Evolutionary conservation across 1,139 yeast species (phyloP), one percentile per base, ranked within the genome.

Genomic region (Arxiozyma slooffiae): DNA sequence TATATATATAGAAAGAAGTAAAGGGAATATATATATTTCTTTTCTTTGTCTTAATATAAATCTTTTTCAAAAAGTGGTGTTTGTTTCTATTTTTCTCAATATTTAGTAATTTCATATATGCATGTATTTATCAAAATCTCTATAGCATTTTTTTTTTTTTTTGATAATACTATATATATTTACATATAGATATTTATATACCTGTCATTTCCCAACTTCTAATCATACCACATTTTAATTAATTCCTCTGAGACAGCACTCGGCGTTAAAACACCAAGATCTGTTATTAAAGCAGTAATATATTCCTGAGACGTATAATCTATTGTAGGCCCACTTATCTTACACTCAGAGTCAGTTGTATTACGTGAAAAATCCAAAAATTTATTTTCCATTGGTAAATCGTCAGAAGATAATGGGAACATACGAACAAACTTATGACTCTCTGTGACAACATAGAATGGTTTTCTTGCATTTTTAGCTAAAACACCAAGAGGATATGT

Each of bases 171-270:
- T 8, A 26, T 26, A 26, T 30, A 30, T 24, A n/a, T 14, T 8
- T 16, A 20, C 14, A 24, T 21, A 26, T 11, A 26, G 38, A 14
- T 30, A 48, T 46, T 41, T 46, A 17, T 47, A 48, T 41, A 46
- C 49, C 48, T 48, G 46, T 46, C 46, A 47, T 34, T 26, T 37
- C 11, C 22, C 21, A 8, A 22, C 3, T 11, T 17, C n/a, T 46
- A 90, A 67, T 90, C 97, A 63, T 89, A 90, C 97, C 97, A 94
- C 78, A 94, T 88, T 70, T 92, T 92, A 66, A 94, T 92, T 69
- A 94, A 78, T 69, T 94, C 99, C 68, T 94, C 98, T 36, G 96
- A 85, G 40, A 94, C 98, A 0, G 97, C 98, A 55, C 95, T 84
- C 6, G 99, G 97, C 8, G 98, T 92, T 61, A 94, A 75, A 1